A percentile compares a stretch with the other conserved stretches of the same genome.
Evolutionary conservation across 2,329 filamentous ascomycete genomes (phyloP).

Genomic region (Alternaria sp.): DNA sequence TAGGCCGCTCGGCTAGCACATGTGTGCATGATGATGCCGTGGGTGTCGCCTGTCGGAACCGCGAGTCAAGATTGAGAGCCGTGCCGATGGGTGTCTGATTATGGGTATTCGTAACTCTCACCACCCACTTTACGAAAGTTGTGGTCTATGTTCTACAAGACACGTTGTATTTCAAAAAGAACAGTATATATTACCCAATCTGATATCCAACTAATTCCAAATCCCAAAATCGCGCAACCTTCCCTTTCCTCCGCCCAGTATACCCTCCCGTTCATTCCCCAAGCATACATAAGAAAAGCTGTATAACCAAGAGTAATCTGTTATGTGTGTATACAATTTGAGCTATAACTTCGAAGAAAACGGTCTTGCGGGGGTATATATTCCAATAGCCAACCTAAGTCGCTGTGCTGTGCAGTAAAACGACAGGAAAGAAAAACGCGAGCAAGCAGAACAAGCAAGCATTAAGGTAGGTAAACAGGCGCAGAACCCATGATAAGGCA

Average conservation of each 20-base stretch:
- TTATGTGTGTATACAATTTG: not conserved
- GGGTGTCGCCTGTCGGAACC: too few species aligned
- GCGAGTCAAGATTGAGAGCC: too few species aligned
- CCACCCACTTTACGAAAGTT: too few species aligned
- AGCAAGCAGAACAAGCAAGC: constrained; percentile 10
- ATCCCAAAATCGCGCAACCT: not conserved
- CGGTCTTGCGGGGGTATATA: constrained; percentile 4
- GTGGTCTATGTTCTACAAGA: too few species aligned
- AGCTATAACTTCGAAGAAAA: not conserved
- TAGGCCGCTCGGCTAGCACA: not conserved
- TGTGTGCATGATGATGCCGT: too few species aligned
- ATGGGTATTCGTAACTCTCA: too few species aligned
- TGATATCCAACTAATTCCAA: not conserved
- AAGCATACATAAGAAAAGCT: not conserved
- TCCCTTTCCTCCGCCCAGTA: not conserved
- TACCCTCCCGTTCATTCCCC: not conserved
- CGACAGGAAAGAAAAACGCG: not conserved
- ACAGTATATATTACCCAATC: not conserved
- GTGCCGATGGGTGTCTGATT: too few species aligned
- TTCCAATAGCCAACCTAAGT: not conserved
- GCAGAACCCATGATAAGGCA: not conserved
- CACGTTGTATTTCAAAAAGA: too few species aligned
- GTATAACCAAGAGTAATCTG: not conserved
- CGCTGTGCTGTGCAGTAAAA: not conserved
- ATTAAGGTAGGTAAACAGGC: constrained; percentile 11